Percentiles rank a stretch among this genome's conserved stretches.
Evolutionary conservation across 306 rosid species (phyloP).

Genomic region (Dryas octopetala): DNA sequence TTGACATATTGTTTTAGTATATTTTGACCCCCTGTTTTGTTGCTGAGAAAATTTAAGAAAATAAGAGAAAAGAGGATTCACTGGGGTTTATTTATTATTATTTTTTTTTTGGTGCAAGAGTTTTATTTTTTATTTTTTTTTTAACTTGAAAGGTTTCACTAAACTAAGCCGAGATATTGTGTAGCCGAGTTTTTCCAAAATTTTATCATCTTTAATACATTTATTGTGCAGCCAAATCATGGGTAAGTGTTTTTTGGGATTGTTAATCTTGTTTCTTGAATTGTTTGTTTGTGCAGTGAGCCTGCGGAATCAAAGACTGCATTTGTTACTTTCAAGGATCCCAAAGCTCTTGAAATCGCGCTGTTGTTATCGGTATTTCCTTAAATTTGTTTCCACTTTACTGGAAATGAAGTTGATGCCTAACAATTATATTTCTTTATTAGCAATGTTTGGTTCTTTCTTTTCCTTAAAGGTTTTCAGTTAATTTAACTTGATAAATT

Average conservation of each 20-base stretch:
- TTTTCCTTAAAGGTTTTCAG: not conserved
- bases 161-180: not conserved
- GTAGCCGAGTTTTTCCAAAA: not conserved
- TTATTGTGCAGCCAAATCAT: not conserved
- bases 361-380: constrained; percentile 69
- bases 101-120: no score
- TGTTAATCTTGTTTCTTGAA: constrained; percentile 6
- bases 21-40: not conserved
- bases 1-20: not conserved
- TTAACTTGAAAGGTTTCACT: not conserved
- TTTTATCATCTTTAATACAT: not conserved
- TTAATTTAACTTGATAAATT: not conserved
- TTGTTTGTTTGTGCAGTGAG: constrained; percentile 60
- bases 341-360: constrained; percentile 93
- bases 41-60: not conserved
- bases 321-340: constrained; percentile 86
- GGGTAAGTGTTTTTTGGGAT: not conserved
- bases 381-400: constrained; percentile 22
- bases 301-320: constrained; percentile 73
- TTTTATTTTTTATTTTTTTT: no score
- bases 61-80: not conserved
- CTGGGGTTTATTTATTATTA: not conserved
- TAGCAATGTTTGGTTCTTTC: not conserved
- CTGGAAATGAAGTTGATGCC: constrained; percentile 17
- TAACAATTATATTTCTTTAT: constrained; percentile 2